Evolutionary conservation across 306 rosid genomes (phyloP), one percentile per base, ranked within the genome.

Genomic region (Parietaria judaica): DNA sequence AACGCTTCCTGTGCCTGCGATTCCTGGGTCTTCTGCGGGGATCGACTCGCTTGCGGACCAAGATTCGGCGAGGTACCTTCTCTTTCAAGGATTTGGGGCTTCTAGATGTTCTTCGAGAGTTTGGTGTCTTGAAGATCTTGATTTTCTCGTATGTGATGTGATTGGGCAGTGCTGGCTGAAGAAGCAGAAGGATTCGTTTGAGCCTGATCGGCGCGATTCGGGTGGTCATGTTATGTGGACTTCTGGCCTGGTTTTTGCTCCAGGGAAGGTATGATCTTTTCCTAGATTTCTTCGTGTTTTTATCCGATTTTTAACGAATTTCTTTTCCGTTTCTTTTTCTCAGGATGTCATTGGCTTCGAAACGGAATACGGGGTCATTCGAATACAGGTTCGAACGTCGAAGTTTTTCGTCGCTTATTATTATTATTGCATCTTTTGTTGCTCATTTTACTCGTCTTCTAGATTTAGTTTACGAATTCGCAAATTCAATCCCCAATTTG

Each of bases 111-210:
- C 5, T 39, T n/a, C n/a, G 44, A 39, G 44, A 39, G 44, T 39
- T 39, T 39, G 44, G 9, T 41, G 7, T 41, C 45, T 41, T 41
- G 45, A 5, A 41, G 45, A 41, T 5, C 6, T 41, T 41, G 6
- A 41, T 5, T 41, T 41, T 41, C 45, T 41, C 45, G 0, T 3
- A 41, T 41, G 45, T 39, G 44, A 39, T 39, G 44, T 23, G 31
- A 23, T 23, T 23, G 31, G 31, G 31, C 80, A 91, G 98, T 91
- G 98, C 76, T 91, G 98, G 98, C 73, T 91, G 80, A 91, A 91
- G 79, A 91, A 88, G 65, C 96, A 91, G 57, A 88, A 80, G 82
- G 87, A 88, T 69, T 70, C 70, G 58, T 66, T 76, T 71, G 79
- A 83, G 36, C 98, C 96, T 66, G 86, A 80, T 56, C 75, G 66